These are phyloP conservation scores for Tricholoma bakamatsutake DNA, from an alignment of 768 basidiomycete genomes.

Conservation along the genomic window DNA sequence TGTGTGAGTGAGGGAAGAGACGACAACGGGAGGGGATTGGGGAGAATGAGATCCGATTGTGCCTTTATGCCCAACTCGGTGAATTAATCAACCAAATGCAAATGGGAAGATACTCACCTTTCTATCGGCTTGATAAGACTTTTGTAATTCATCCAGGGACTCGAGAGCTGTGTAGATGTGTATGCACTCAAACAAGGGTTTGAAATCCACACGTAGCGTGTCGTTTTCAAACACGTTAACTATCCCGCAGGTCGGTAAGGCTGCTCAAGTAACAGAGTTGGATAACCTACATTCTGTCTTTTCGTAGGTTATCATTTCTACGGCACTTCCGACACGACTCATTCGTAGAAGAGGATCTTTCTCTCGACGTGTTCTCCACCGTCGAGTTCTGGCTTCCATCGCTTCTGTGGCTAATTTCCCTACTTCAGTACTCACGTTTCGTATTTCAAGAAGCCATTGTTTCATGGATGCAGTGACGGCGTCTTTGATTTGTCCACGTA, in stretches of 20 bases:
- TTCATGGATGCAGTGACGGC: conserved; percentile 94
- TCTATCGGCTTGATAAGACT: conserved; percentile 94
- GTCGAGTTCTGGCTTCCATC: conserved; percentile 77
- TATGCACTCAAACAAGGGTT: conserved; percentile 92
- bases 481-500: conserved; percentile 85
- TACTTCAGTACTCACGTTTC: conserved; percentile 81
- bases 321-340: conserved; percentile 83
- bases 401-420: conserved; percentile 84
- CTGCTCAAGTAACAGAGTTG: background rate
- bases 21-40: conserved; percentile 56
- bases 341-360: conserved; percentile 74
- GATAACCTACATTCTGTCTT: conserved; percentile 83
- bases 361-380: conserved; percentile 81
- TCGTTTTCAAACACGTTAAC: conserved; percentile 93
- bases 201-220: conserved; percentile 84
- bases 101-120: conserved; percentile 45
- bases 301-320: conserved; percentile 89
- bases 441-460: conserved; percentile 93
- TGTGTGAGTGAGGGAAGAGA: conserved; percentile 76
- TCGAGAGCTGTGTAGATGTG: conserved; percentile 93
- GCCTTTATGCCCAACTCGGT: conserved; percentile 45
- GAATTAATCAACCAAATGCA: background rate
- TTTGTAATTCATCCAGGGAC: conserved; percentile 83
- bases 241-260: conserved; percentile 25
- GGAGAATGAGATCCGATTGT: conserved; percentile 94